Evolutionary conservation across 805 yeast genomes (phyloP).

Genomic region (Gaillardinia entomophila): DNA sequence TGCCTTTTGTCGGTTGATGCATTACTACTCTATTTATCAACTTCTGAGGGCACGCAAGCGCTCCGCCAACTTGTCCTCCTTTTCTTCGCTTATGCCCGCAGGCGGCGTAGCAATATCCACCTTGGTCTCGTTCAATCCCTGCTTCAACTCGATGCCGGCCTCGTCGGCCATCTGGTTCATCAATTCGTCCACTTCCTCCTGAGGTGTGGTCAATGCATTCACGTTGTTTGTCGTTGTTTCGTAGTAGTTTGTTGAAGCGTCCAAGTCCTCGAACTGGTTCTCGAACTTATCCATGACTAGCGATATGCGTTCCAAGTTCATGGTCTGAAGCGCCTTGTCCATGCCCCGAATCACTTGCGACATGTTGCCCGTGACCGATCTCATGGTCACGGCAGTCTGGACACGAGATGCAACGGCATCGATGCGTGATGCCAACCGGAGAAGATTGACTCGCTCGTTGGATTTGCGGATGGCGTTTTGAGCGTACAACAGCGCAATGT

Average conservation of each 20-base stretch:
- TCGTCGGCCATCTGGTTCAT: constrained; percentile 94
- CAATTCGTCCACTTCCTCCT: constrained; percentile 87
- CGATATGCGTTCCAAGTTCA: constrained; percentile 91
- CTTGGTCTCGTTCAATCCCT: constrained; percentile 66
- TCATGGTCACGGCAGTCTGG: constrained; percentile 97
- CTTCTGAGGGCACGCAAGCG: constrained; percentile 78
- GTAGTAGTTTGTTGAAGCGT: constrained; percentile 88
- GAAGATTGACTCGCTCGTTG: constrained; percentile 75
- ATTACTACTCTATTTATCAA: too few species aligned
- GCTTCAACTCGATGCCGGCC: constrained; percentile 90
- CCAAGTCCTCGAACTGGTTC: constrained; percentile 91
- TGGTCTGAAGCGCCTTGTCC: constrained; percentile 93
- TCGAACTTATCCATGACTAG: constrained; percentile 97
- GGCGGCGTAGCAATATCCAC: constrained; percentile 41
- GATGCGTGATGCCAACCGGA: constrained; percentile 79
- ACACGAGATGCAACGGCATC: constrained; percentile 96
- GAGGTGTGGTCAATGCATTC: constrained; percentile 86
- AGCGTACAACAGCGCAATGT: constrained; percentile 90
- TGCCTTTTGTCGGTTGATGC: too few species aligned
- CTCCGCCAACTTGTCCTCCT: constrained; percentile 84
- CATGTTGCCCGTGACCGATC: constrained; percentile 92
- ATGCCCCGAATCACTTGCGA: constrained; percentile 87
- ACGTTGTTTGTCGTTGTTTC: constrained; percentile 86
- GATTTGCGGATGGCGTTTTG: constrained; percentile 92
- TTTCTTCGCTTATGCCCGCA: constrained; percentile 50